A percentile compares a stretch with the other conserved stretches of the same genome.
These are phyloP conservation scores for Staphylotrichum tortipilum DNA, from an alignment of 495 filamentous ascomycete genomes.

Conservation along the genomic window DNA sequence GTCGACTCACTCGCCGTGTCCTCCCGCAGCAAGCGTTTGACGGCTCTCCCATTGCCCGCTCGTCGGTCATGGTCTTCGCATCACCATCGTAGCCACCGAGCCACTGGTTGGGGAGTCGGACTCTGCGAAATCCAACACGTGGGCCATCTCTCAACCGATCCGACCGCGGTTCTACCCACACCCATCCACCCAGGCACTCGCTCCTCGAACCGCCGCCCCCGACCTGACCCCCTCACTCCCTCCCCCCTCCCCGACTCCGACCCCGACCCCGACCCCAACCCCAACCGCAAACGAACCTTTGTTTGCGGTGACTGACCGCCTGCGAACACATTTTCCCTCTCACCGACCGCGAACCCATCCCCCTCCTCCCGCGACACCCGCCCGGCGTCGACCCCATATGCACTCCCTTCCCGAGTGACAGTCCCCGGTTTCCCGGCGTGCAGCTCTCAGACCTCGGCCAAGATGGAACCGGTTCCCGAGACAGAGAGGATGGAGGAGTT, in stretches of 20 bases:
- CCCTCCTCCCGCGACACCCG: neutral
- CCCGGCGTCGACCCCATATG: neutral
- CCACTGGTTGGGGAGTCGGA: too few relatives aligned
- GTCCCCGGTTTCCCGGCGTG: slow-evolving; percentile 20
- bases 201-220: too few relatives aligned
- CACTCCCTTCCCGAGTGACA: slow-evolving; percentile 4
- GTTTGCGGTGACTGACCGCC: neutral
- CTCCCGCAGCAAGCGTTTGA: neutral
- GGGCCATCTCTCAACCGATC: neutral
- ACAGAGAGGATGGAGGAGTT: slow-evolving; percentile 53
- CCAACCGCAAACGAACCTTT: slow-evolving; percentile 1
- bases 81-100: too few relatives aligned
- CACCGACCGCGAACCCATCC: neutral
- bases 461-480: slow-evolving; percentile 51
- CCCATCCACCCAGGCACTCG: too few relatives aligned
- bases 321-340: too few relatives aligned
- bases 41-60: too few relatives aligned
- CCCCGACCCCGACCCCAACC: neutral
- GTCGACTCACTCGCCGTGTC: neutral
- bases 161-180: neutral
- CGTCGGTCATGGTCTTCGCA: neutral
- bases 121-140: neutral
- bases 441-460: slow-evolving; percentile 17
- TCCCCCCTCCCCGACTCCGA: too few relatives aligned
- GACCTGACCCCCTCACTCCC: too few relatives aligned